These are phyloP conservation scores for Dovyalis caffra DNA, from an alignment of 345 rosid species.

Conservation along the genomic window DNA sequence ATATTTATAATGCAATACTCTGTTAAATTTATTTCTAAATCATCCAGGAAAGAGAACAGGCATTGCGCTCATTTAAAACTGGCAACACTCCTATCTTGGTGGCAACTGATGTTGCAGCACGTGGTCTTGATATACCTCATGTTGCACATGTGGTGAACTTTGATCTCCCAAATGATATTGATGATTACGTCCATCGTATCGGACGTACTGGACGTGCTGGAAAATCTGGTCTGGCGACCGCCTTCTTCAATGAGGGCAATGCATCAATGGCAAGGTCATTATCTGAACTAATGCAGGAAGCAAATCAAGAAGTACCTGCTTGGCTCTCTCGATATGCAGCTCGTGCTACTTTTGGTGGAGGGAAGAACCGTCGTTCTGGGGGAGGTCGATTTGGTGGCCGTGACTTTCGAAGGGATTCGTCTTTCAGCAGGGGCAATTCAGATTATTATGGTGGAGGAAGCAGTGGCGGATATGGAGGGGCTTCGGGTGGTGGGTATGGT, in stretches of 20 bases:
- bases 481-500: no score
- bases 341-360: conserved; percentile 55
- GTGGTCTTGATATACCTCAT: conserved; percentile 95
- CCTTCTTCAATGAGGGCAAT: conserved; percentile 88
- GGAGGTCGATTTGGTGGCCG: conserved; percentile 93
- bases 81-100: conserved; percentile 91
- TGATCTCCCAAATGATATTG: conserved; percentile 94
- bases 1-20: neutral
- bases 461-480: conserved; percentile 19
- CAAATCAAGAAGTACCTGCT: conserved; percentile 91
- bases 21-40: neutral
- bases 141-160: conserved; percentile 95
- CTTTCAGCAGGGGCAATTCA: conserved; percentile 53
- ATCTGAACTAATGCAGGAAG: conserved; percentile 83
- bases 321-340: conserved; percentile 88
- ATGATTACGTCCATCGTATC: conserved; percentile 94
- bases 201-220: conserved; percentile 99
- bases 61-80: conserved; percentile 78
- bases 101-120: conserved; percentile 94
- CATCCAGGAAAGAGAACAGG: conserved; percentile 89
- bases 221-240: conserved; percentile 85
- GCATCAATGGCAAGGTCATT: conserved; percentile 65
- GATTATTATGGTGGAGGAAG: conserved; percentile 55
- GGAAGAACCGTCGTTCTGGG: conserved; percentile 72
- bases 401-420: conserved; percentile 73